Evolutionary conservation across 1,284 basidiomycete genomes (phyloP).

Genomic region (Entoloma clypeatum): DNA sequence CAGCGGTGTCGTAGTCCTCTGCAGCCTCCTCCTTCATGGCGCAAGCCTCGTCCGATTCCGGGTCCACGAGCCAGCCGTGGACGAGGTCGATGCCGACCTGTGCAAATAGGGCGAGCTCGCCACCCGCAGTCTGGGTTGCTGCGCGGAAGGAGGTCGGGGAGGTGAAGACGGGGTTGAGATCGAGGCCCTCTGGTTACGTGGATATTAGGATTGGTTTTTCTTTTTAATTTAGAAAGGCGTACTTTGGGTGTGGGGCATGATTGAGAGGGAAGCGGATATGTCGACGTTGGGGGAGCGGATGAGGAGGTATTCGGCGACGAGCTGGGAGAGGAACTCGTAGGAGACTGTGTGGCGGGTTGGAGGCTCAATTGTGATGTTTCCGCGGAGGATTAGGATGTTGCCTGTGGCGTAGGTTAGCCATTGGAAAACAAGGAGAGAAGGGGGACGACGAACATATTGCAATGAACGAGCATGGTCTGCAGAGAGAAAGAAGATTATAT

Average conservation of each 20-base stretch:
- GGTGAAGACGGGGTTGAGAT: conserved; percentile 82
- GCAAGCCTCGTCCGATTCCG: conserved; percentile 55
- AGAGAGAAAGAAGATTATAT: conserved; percentile 7
- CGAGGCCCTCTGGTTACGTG: conserved; percentile 66
- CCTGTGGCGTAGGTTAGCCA: conserved; percentile 42
- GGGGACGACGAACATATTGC: conserved; percentile 65
- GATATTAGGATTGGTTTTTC: conserved; percentile 1
- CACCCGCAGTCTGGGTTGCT: conserved; percentile 46
- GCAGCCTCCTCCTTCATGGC: conserved; percentile 43
- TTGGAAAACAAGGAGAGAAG: conserved; percentile 13
- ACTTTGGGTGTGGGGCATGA: conserved; percentile 83
- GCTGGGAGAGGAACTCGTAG: conserved; percentile 78
- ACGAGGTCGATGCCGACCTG: conserved; percentile 78
- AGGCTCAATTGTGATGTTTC: conserved; percentile 69
- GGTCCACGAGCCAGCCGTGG: conserved; percentile 92
- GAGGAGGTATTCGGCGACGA: conserved; percentile 82
- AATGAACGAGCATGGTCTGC: conserved; percentile 85
- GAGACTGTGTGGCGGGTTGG: conserved; percentile 65
- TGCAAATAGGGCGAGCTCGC: conserved; percentile 82
- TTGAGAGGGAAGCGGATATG: conserved; percentile 74
- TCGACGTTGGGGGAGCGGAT: conserved; percentile 56
- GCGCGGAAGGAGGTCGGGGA: conserved; percentile 64
- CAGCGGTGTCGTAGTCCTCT: conserved; percentile 67
- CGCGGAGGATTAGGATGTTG: conserved; percentile 80
- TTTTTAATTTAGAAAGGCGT: conserved; percentile 23